Base-by-base conservation (phyloP, 2,329 filamentous ascomycete genomes). In the Pleurostoma richardsiae region DNA sequence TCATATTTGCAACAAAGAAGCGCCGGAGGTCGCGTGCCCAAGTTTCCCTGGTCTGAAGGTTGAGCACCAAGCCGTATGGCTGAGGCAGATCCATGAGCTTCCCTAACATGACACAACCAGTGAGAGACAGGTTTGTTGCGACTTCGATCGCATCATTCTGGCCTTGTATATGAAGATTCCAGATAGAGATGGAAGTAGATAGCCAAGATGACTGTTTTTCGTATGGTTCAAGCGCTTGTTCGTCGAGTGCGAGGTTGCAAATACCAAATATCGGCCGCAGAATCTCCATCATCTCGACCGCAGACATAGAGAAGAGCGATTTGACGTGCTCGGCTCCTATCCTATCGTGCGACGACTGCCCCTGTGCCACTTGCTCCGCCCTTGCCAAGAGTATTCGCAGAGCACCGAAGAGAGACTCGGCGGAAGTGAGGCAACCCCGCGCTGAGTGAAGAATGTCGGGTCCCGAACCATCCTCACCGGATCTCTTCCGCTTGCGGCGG, bases 251-350 rank as follows among this genome's bases (percentile, higher is more conserved):
- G 11, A 65, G 48, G 29, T 68, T 58, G 56, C 76, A 81, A 3
- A 77, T 56, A 3, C 56, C 55, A 4, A 82, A 55, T 5, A 78
- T 62, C 2, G 72, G 71, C 2, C 68, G 68, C 10, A 74, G 61
- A 4, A 79, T 60, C 4, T 65, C 60, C 10, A 73, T 66, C 5
- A 71, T 68, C 19, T 81, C 79, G 6, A 65, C 51, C 0, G 72
- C 71, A 1, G 77, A 66, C 1, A 68, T 68, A 46, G 68, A 74
- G 57, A 83, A 82, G 5, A 82, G 65, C 4, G 78, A 77, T 53
- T 74, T 76, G 54, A 82, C 71, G 50, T 82, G 78, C 56, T 82
- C 77, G 2, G 74, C 74, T 11, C 79, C 79, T 54, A 80, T 78
- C 44, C 61, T 69, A 54, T 72, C 67, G 49, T 70, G 70, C 7